Conservation (phyloP, 257 asterid genomes). For the Echites panduratus region DNA sequence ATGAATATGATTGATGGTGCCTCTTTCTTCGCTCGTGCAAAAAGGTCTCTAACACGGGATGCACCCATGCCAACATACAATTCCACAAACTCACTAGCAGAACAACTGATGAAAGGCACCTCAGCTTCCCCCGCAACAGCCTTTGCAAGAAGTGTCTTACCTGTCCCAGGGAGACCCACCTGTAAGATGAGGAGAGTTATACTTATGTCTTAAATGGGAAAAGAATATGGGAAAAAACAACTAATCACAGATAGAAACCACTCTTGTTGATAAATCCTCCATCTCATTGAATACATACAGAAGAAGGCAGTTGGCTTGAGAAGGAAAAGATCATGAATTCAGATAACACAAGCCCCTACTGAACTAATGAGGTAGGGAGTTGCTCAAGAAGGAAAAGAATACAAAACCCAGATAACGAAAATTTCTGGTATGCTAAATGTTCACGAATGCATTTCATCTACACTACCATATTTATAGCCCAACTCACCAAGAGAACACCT, state of each 20-base stretch:
- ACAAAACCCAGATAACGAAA: background rate
- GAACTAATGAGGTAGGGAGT: background rate
- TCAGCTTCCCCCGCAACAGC: constrained; percentile 99
- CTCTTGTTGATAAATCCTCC: background rate
- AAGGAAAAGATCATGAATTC: background rate
- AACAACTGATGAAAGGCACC: constrained; percentile 97
- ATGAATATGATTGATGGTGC: constrained; percentile 98
- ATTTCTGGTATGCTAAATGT: background rate
- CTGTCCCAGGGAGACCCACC: constrained; percentile 99
- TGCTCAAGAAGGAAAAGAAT: background rate
- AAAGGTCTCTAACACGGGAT: constrained; percentile 97
- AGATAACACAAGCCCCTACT: background rate
- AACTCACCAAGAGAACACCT: constrained; percentile 94
- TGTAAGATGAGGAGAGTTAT: constrained; percentile 29
- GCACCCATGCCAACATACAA: constrained; percentile 99
- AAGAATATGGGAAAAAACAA: constrained; percentile 4
- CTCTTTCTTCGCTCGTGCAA: constrained; percentile 96
- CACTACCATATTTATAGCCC: constrained; percentile 13
- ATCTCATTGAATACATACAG: background rate
- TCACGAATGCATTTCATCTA: background rate
- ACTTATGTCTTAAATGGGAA: constrained; percentile 10
- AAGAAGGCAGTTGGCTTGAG: background rate
- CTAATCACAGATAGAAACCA: background rate
- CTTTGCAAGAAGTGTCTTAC: constrained; percentile 96
- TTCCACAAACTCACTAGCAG: constrained; percentile 98